Evolutionary conservation across 768 basidiomycete species (phyloP), one percentile per base, ranked within the genome.

Genomic region (Tylopilus cervinicoccineus): DNA sequence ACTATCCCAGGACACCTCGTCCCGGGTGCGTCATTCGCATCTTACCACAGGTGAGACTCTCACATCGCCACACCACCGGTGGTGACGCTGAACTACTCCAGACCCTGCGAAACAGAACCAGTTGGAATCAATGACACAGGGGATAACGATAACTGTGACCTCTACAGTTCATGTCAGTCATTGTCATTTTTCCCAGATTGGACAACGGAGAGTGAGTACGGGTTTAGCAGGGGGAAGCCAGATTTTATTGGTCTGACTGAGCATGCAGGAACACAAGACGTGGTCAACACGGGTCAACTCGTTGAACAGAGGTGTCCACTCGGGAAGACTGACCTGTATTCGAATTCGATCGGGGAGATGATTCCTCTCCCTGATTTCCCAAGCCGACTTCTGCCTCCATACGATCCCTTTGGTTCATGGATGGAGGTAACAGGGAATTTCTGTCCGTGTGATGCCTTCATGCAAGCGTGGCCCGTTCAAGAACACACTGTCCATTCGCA

Each of bases 161-260:
- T 37, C 24, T 14, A 40, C 27, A 0, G 1, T 8, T 13, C 6
- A 31, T 27, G 11, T 5, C 38, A 23, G 9, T 1, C 5, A 16
- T 11, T 0, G 9, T 1, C 5, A 16, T 11, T 0, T 3, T 16
- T 31, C 24, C 6, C 12, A 20, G 36, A 34, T 28, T 22, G 16
- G 19, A 16, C 22, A 5, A 9, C 12, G 22, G 14, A 44, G 0
- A 9, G 59, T 61, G n/a, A 54, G 56, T 5, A 24, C 9, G 7
- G 3, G n/a, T 28, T 38, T n/a, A 8, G 14, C n/a, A 4, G 6
- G n/a, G 12, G 5, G 45, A 43, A 14, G 16, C 0, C 9, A 11
- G 2, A 16, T 14, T 28, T 22, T 27, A 22, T 23, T 31, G 2
- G n/a, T 38, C 48, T 58, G 5, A 52, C 22, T 3, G 27, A 26